A percentile compares a stretch with the other conserved stretches of the same genome.
Conservation (phyloP, 164 flowering plant species). For the Malania oleifera region DNA sequence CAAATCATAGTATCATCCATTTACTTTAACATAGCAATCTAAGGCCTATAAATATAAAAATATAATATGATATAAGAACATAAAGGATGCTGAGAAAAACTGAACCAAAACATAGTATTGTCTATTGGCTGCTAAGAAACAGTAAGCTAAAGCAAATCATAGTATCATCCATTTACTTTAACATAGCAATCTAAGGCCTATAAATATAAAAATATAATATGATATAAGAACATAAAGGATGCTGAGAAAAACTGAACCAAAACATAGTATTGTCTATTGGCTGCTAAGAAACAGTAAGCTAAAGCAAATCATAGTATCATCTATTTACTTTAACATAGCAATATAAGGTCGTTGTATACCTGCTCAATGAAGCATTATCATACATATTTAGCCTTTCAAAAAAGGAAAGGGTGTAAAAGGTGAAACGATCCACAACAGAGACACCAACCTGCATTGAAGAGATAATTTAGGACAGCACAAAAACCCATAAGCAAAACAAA, state of each 20-base stretch:
- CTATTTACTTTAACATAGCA: neutral
- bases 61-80: too few species aligned
- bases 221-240: neutral
- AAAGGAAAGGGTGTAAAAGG: constrained; percentile 91
- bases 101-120: too few species aligned
- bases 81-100: too few species aligned
- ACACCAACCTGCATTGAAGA: constrained; percentile 77
- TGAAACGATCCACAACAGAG: constrained; percentile 96
- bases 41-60: too few species aligned
- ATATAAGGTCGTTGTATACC: constrained; percentile 38
- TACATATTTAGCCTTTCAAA: constrained; percentile 92
- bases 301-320: neutral
- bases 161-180: too few species aligned
- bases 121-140: too few species aligned
- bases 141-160: too few species aligned
- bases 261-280: too few species aligned
- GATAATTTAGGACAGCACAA: neutral
- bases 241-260: neutral
- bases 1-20: too few species aligned
- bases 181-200: too few species aligned
- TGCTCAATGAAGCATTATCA: constrained; percentile 86
- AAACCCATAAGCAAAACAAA: neutral
- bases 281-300: neutral
- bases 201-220: too few species aligned
- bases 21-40: too few species aligned